Evolutionary conservation across 106 monocot species (phyloP).

Genomic region (Xerophyta viscosa): DNA sequence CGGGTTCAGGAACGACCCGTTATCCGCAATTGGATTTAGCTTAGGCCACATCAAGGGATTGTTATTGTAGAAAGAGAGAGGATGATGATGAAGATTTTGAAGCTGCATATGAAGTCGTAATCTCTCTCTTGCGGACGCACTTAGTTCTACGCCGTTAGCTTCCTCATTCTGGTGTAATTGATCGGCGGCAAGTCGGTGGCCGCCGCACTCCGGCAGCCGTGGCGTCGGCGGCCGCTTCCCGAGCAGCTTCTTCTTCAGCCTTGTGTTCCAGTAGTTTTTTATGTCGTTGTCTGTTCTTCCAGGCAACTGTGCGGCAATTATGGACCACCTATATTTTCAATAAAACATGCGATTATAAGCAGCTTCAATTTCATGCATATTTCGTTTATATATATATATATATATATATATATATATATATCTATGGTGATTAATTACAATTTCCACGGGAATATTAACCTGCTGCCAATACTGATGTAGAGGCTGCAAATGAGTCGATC

Average conservation of each 20-base stretch:
- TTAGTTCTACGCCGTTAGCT: constrained; percentile 12
- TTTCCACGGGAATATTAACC: constrained; percentile 10
- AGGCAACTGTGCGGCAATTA: constrained; percentile 54
- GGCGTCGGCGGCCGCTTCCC: constrained; percentile 18
- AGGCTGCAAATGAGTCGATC: constrained; percentile 48
- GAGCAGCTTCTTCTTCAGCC: constrained; percentile 33
- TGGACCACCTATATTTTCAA: constrained; percentile 32
- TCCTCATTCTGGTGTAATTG: neutral
- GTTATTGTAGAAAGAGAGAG: constrained; percentile 34
- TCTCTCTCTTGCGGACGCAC: constrained; percentile 44
- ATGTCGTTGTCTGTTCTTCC: constrained; percentile 65
- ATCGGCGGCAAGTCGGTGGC: neutral
- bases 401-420: too few relatives aligned
- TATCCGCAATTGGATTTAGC: constrained; percentile 4
- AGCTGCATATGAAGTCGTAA: constrained; percentile 56
- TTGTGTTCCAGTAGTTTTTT: constrained; percentile 48
- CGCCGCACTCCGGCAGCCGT: neutral
- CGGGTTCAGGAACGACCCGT: too few relatives aligned
- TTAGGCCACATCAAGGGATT: constrained; percentile 27
- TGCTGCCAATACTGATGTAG: constrained; percentile 58
- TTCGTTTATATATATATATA: too few relatives aligned
- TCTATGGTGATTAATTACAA: neutral
- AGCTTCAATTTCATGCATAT: neutral
- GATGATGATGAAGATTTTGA: neutral
- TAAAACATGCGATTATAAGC: neutral